Evolutionary conservation across 73 alveolate species (phyloP), one percentile per base, ranked within the genome.

Genomic region (Tetrahymena elliotti): DNA sequence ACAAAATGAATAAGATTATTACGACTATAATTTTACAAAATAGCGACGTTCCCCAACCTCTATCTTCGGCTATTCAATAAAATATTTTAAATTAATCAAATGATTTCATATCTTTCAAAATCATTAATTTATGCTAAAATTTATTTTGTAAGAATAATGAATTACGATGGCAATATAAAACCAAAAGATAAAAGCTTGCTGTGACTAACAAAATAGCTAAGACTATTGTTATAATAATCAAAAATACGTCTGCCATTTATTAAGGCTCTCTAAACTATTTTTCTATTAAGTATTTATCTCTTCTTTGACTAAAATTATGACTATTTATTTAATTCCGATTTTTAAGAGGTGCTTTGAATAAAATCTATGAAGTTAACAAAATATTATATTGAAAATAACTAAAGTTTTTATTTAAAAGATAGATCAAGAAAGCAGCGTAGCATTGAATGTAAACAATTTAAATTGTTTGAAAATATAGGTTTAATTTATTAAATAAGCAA

Each of bases 131-230:
- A n/a, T n/a, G n/a, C n/a, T n/a, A n/a, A n/a, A n/a, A 47, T 47
- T 12, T 47, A 47, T 18, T 47, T 47, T 47, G 27, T n/a, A n/a
- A 47, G 13, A 10, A 47, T 18, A 47, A 47, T 47, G 52, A 47
- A 38, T 94, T 94, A 94, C 96, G 96, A 92, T 94, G 96, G 38
- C 96, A 94, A 53, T 94, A 94, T 35, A 94, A 36, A 24, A 94
- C 96, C 37, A 94, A 54, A 39, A 94, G 40, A 94, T 94, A 94
- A 41, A 94, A 40, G 37, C 93, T 94, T 84, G 93, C 39, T 84
- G 92, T 68, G 34, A 88, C 31, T 33, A 94, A 35, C n/a, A 94
- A n/a, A 36, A 94, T 37, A 33, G 95, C 96, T 84, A 94, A 36
- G 34, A 94, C 93, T 18, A 93, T 52, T 33, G 95, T 84, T 33